Base-by-base conservation (phyloP, 371 early-diverging fungal genomes). In the Mortierella sp. region DNA sequence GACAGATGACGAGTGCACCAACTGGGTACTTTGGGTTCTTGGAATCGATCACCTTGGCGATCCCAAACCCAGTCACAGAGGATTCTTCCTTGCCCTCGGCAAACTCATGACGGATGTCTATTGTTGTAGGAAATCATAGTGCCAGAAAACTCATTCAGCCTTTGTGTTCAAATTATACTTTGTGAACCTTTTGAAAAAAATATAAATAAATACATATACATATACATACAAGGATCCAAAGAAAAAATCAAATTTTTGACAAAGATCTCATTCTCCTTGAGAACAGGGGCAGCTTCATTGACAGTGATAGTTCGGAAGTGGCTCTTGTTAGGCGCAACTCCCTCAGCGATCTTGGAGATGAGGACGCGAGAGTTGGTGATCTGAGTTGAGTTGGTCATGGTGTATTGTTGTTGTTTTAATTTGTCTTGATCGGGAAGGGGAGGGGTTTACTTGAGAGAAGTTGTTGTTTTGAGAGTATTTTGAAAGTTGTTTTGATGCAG, bases 221-320 rank as follows among this genome's bases (percentile, higher is more conserved):
- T n/a, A n/a, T n/a, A n/a, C 85, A 85, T 86, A 70, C 80, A 79
- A 31, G 80, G 80, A 60, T 79, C 77, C 66, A 70, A 53, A 23
- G 73, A 70, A 40, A 83, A 68, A 40, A 72, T 68, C 26, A 82
- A 64, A 64, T 83, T 84, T 77, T 84, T 82, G 60, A 84, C 71
- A 49, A 79, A 80, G 64, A 79, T 57, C 23, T 76, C 69, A 66
- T 72, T 58, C 13, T 74, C 68, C 67, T 76, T 45, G 60, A 81
- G 78, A n/a, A 45, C 62, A 26, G 75, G 77, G 17, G 64, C 67
- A 31, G 72, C 62, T 19, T 70, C 69, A 2, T 49, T 66, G 22
- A 66, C 22, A 10, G 59, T 54, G 42, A 68, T 49, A 19, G 76
- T 61, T 29, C 69, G 66, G 57, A 75, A 82, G 64, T 76, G 77